Conservation (phyloP, 1,284 basidiomycete genomes). For the Coniferiporia sulphurascens region DNA sequence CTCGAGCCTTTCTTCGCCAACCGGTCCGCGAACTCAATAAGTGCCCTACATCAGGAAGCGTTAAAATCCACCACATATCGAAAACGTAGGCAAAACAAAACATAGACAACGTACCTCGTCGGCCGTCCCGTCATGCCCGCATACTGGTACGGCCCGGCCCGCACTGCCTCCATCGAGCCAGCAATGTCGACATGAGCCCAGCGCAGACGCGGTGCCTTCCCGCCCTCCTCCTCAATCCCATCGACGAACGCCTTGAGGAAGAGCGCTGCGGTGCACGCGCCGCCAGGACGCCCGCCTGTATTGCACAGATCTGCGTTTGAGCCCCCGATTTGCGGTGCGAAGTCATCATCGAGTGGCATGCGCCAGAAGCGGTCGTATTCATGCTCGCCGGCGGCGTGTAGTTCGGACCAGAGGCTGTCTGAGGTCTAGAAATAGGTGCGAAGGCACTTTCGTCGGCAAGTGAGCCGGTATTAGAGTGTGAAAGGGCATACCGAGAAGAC, state of each 20-base stretch:
- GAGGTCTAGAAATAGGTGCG: slow-evolving; percentile 43
- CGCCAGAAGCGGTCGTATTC: slow-evolving; percentile 84
- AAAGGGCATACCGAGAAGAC: slow-evolving; percentile 64
- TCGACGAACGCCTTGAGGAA: slow-evolving; percentile 82
- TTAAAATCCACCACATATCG: background rate
- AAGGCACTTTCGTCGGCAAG: background rate
- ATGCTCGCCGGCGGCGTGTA: slow-evolving; percentile 64
- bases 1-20: slow-evolving; percentile 12
- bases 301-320: slow-evolving; percentile 85
- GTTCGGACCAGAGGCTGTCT: slow-evolving; percentile 68
- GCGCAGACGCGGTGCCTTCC: slow-evolving; percentile 45
- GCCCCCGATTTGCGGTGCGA: slow-evolving; percentile 67
- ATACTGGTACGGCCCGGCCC: slow-evolving; percentile 60
- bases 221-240: slow-evolving; percentile 52
- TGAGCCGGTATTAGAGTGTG: background rate
- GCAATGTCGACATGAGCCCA: slow-evolving; percentile 89
- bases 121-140: slow-evolving; percentile 80
- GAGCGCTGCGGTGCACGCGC: slow-evolving; percentile 78
- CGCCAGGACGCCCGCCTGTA: slow-evolving; percentile 69
- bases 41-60: slow-evolving; percentile 21
- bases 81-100: background rate
- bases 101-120: slow-evolving; percentile 48
- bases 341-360: slow-evolving; percentile 81
- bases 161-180: slow-evolving; percentile 71
- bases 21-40: slow-evolving; percentile 33